phyloP scores from a whole-genome alignment of 2,329 filamentous ascomycete species.

The Talaromyces sp. region DNA sequence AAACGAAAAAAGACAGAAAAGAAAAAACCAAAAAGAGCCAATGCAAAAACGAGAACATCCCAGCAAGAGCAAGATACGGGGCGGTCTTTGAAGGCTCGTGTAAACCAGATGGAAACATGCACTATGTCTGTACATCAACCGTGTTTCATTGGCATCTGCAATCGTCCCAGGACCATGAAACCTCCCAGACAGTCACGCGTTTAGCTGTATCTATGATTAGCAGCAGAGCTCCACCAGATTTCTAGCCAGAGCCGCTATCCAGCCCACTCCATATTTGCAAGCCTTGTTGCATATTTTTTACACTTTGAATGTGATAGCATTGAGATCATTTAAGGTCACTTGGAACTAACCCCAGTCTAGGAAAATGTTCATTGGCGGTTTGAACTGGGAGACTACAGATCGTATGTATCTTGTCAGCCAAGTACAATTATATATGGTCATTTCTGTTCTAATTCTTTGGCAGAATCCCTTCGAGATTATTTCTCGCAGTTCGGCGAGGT shows the following conservation, averaged over 20 bases:
- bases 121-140: slow-evolving; percentile 6
- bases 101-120: slow-evolving; percentile 22
- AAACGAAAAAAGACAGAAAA: not conserved
- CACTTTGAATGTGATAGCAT: not conserved
- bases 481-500: slow-evolving; percentile 98
- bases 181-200: slow-evolving; percentile 8
- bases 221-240: slow-evolving; percentile 23
- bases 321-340: slow-evolving; percentile 3
- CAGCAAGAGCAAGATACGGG: slow-evolving; percentile 8
- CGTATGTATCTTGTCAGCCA: slow-evolving; percentile 62
- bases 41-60: not conserved
- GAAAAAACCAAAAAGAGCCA: not conserved
- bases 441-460: slow-evolving; percentile 28
- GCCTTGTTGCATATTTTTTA: not conserved
- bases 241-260: slow-evolving; percentile 13
- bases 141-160: slow-evolving; percentile 2
- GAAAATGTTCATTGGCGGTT: slow-evolving; percentile 99
- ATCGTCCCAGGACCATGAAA: not conserved
- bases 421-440: slow-evolving; percentile 1
- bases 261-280: not conserved
- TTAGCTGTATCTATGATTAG: slow-evolving; percentile 26
- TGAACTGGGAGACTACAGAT: slow-evolving; percentile 99
- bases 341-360: slow-evolving; percentile 57
- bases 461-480: slow-evolving; percentile 95
- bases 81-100: slow-evolving; percentile 16